Conservation (phyloP, 164 flowering plant species). For the Echeveria elegans region DNA sequence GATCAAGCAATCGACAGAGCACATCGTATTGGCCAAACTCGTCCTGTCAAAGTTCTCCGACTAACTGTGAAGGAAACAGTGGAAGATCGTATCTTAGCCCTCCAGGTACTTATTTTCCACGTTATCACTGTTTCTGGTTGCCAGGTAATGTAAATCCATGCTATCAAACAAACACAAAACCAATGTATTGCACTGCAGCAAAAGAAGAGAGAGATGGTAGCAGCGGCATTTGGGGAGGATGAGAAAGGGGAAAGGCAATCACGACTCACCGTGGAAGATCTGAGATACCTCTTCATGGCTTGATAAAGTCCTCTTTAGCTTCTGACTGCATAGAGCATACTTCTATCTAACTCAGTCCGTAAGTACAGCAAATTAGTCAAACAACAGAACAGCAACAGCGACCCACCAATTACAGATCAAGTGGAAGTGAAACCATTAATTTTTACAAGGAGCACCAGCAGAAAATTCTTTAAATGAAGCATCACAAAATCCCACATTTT, state of each 20-base stretch:
- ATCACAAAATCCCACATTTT: background rate
- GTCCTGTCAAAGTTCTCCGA: conserved; percentile 79
- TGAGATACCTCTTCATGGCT: conserved; percentile 67
- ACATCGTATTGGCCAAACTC: conserved; percentile 93
- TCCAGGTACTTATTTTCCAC: conserved; percentile 56
- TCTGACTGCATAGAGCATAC: background rate
- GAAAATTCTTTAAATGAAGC: background rate
- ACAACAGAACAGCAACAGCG: background rate
- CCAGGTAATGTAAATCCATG: too few relatives aligned
- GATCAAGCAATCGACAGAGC: conserved; percentile 96
- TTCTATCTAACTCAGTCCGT: background rate
- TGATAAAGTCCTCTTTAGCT: conserved; percentile 12
- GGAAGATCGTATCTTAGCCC: conserved; percentile 90
- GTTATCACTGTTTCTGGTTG: too few relatives aligned
- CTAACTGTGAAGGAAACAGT: conserved; percentile 89
- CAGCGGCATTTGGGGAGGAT: conserved; percentile 93
- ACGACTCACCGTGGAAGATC: conserved; percentile 76
- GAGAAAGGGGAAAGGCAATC: conserved; percentile 55
- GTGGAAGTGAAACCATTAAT: background rate
- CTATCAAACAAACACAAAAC: background rate
- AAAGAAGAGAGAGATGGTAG: conserved; percentile 88
- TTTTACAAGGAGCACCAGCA: background rate
- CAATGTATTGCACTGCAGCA: conserved; percentile 37
- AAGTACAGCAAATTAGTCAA: conserved; percentile 4
- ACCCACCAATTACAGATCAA: background rate